phyloP scores from a whole-genome alignment of 805 yeast genomes.

The Ogataea naganishii region DNA sequence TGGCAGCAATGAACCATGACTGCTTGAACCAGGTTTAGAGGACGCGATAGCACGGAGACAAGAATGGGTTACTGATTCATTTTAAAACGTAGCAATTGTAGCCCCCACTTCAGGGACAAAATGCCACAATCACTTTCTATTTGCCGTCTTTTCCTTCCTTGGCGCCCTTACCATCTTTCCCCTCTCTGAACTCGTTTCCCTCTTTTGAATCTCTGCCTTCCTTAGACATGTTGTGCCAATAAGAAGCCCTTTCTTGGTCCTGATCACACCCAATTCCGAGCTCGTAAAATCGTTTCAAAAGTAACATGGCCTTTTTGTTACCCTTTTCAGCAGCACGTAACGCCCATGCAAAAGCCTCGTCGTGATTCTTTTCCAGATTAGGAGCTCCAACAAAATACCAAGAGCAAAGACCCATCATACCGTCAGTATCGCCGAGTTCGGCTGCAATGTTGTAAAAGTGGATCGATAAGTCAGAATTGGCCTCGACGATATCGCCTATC shows the following conservation, averaged over 20 bases:
- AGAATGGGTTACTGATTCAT: too few species aligned
- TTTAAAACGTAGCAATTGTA: too few species aligned
- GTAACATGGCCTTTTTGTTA: conserved; percentile 74
- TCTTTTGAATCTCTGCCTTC: too few species aligned
- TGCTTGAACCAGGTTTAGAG: too few species aligned
- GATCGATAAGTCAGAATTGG: conserved; percentile 74
- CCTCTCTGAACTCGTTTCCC: conserved; percentile 2
- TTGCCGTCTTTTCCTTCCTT: too few species aligned
- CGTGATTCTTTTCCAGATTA: conserved; percentile 71
- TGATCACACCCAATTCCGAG: conserved; percentile 78
- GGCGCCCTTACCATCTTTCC: too few species aligned
- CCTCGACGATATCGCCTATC: conserved; percentile 65
- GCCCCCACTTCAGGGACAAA: too few species aligned
- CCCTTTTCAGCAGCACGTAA: conserved; percentile 71
- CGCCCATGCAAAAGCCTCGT: conserved; percentile 95
- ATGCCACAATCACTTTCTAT: too few species aligned
- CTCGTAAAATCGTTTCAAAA: conserved; percentile 76
- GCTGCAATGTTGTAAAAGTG: conserved; percentile 94
- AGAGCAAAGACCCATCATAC: conserved; percentile 92
- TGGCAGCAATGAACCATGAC: too few species aligned
- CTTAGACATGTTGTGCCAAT: too few species aligned
- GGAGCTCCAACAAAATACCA: conserved; percentile 94
- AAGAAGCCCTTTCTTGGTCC: conserved; percentile 47
- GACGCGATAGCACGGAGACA: too few species aligned
- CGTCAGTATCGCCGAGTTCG: conserved; percentile 72